Evolutionary conservation across 208 protist genomes (phyloP).

Genomic region (Trypanosoma lewisi): DNA sequence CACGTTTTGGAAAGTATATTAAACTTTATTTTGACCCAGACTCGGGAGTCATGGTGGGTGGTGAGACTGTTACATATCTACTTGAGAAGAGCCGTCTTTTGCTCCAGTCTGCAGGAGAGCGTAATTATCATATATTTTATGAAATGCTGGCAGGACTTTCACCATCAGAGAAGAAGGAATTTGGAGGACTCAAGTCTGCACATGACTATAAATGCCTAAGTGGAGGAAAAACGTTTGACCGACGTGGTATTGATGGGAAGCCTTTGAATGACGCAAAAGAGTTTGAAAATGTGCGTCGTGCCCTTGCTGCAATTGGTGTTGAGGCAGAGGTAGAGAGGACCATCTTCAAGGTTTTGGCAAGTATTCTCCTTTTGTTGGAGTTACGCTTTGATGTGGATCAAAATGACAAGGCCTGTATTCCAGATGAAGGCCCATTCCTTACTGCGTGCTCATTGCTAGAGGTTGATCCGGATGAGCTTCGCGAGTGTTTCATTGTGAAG

Average conservation of each 20-base stretch:
- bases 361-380: slow-evolving; percentile 93
- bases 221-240: slow-evolving; percentile 73
- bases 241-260: slow-evolving; percentile 77
- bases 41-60: slow-evolving; percentile 84
- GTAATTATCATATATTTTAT: slow-evolving; percentile 97
- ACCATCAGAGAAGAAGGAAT: slow-evolving; percentile 58
- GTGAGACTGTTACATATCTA: slow-evolving; percentile 87
- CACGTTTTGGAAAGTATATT: slow-evolving; percentile 95
- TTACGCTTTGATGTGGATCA: slow-evolving; percentile 77
- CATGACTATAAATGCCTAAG: slow-evolving; percentile 88
- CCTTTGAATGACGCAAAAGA: slow-evolving; percentile 89
- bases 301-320: slow-evolving; percentile 75
- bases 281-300: slow-evolving; percentile 74
- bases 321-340: slow-evolving; percentile 35
- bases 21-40: slow-evolving; percentile 91
- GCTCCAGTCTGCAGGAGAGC: slow-evolving; percentile 84
- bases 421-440: slow-evolving; percentile 35
- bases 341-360: slow-evolving; percentile 90
- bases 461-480: slow-evolving; percentile 51
- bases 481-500: slow-evolving; percentile 79
- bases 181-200: slow-evolving; percentile 66
- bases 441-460: slow-evolving; percentile 63
- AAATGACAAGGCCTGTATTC: slow-evolving; percentile 75
- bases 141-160: slow-evolving; percentile 89
- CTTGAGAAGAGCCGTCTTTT: slow-evolving; percentile 94